These are phyloP conservation scores for Candida caryicola DNA, from an alignment of 805 yeast species.

Conservation along the genomic window DNA sequence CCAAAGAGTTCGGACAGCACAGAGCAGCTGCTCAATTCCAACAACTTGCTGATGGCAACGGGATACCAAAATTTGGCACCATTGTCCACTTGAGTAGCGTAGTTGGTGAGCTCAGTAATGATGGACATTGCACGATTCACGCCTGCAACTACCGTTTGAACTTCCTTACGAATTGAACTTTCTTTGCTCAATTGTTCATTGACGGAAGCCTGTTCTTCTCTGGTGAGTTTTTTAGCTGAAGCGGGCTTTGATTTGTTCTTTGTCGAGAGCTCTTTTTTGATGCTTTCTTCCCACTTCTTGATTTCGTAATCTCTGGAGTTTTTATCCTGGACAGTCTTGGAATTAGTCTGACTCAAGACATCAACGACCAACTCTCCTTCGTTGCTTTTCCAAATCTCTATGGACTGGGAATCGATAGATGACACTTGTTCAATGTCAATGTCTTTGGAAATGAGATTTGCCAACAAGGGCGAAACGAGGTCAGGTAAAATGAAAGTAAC, in stretches of 20 bases:
- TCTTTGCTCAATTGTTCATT: constrained; percentile 66
- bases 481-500: constrained; percentile 60
- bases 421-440: constrained; percentile 36
- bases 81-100: constrained; percentile 55
- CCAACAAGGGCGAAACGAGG: constrained; percentile 50
- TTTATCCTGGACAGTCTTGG: constrained; percentile 52
- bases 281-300: constrained; percentile 82
- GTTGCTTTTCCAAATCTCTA: constrained; percentile 62
- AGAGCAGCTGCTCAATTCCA: constrained; percentile 42
- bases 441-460: constrained; percentile 41
- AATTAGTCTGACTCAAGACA: constrained; percentile 45
- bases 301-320: constrained; percentile 84
- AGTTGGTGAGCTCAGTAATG: constrained; percentile 50
- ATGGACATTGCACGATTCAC: constrained; percentile 52
- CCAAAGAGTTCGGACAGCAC: constrained; percentile 39
- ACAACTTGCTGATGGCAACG: constrained; percentile 50
- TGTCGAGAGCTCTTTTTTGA: constrained; percentile 69
- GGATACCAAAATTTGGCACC: constrained; percentile 74
- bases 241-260: constrained; percentile 33
- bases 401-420: constrained; percentile 46
- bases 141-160: constrained; percentile 35
- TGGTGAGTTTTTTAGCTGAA: constrained; percentile 57
- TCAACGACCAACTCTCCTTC: constrained; percentile 72
- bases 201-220: constrained; percentile 69
- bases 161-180: constrained; percentile 46